Percentiles rank a stretch among this genome's conserved stretches.
Evolutionary conservation across 805 yeast species (phyloP).

Genomic region (Torulaspora franciscae): DNA sequence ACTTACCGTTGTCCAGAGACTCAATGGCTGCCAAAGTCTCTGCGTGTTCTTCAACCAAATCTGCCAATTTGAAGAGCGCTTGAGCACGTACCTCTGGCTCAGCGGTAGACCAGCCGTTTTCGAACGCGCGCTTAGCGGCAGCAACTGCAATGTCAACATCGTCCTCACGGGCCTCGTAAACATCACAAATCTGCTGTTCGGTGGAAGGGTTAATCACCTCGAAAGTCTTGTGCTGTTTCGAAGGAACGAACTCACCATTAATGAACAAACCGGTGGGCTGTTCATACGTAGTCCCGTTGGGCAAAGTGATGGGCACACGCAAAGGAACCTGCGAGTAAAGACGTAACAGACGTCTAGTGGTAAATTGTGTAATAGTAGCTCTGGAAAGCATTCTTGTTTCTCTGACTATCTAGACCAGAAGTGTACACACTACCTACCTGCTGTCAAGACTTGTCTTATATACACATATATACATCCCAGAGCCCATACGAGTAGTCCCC

Average conservation of each 20-base stretch:
- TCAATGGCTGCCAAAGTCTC: constrained; percentile 78
- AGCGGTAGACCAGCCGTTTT: constrained; percentile 60
- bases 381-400: constrained; percentile 7
- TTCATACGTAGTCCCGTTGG: constrained; percentile 63
- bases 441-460: background rate
- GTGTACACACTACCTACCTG: no score
- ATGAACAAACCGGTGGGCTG: constrained; percentile 80
- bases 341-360: constrained; percentile 15
- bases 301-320: constrained; percentile 50
- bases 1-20: constrained; percentile 86
- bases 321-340: constrained; percentile 38
- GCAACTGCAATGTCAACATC: constrained; percentile 81
- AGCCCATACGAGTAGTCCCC: no score
- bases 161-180: constrained; percentile 61
- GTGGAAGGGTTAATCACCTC: constrained; percentile 63
- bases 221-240: constrained; percentile 56
- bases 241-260: constrained; percentile 63
- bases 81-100: constrained; percentile 64
- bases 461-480: no score
- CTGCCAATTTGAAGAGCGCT: constrained; percentile 67
- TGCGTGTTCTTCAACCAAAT: constrained; percentile 66
- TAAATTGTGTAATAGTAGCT: constrained; percentile 4
- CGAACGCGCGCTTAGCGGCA: constrained; percentile 77
- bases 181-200: constrained; percentile 62
- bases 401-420: background rate